phyloP scores from a whole-genome alignment of 805 yeast species.

The Saccharomycopsis malanga region DNA sequence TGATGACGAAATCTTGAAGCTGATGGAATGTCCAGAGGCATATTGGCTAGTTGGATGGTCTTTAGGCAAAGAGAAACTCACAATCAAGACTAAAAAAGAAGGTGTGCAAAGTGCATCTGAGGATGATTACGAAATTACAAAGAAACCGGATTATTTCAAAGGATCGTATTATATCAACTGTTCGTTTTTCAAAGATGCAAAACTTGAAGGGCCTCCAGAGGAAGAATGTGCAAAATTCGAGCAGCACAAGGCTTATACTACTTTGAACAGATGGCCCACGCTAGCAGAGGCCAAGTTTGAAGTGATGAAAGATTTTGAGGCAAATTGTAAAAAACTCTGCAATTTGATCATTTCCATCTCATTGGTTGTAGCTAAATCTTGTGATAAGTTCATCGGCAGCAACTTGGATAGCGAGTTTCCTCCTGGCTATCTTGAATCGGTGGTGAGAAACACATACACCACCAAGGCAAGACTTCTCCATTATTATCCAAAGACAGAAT shows the following conservation, averaged over 20 bases:
- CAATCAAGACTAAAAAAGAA: conserved; percentile 32
- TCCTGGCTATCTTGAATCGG: conserved; percentile 34
- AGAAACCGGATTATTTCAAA: conserved; percentile 36
- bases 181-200: conserved; percentile 40
- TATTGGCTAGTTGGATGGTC: conserved; percentile 58
- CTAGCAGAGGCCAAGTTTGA: conserved; percentile 18
- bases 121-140: not conserved
- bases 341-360: conserved; percentile 43
- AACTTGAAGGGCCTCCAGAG: conserved; percentile 40
- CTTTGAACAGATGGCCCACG: conserved; percentile 48
- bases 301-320: conserved; percentile 31
- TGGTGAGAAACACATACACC: conserved; percentile 43
- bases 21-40: conserved; percentile 42
- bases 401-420: conserved; percentile 24
- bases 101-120: not conserved
- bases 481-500: conserved; percentile 36
- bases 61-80: conserved; percentile 45
- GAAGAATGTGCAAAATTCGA: conserved; percentile 30
- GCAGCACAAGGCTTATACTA: conserved; percentile 38
- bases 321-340: conserved; percentile 34
- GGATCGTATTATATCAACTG: conserved; percentile 57
- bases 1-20: conserved; percentile 29
- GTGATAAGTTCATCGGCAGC: conserved; percentile 38
- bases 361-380: conserved; percentile 42
- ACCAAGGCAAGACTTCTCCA: conserved; percentile 54